phyloP scores from a whole-genome alignment of 83 land plant genomes.

The Picea mariana region DNA sequence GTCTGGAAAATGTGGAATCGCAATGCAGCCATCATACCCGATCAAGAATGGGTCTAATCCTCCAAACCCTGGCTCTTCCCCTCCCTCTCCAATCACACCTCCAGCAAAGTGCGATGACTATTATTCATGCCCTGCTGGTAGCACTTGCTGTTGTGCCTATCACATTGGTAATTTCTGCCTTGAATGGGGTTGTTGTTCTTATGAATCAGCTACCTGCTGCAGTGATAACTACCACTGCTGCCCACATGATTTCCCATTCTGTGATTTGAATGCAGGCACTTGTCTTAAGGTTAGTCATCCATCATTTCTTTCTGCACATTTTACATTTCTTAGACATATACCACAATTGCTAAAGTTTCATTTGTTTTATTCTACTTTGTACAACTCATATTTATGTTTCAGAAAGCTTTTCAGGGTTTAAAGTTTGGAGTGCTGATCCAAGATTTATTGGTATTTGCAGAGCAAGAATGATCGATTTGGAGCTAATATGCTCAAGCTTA shows the following conservation, averaged over 20 bases:
- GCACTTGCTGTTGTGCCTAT: conserved; percentile 75
- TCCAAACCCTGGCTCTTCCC: conserved; percentile 23
- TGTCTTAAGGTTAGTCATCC: conserved; percentile 37
- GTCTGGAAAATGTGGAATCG: conserved; percentile 40
- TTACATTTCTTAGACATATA: too few relatives aligned
- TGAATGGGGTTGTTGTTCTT: conserved; percentile 82
- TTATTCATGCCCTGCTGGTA: conserved; percentile 50
- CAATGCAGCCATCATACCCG: conserved; percentile 40
- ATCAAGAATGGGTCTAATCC: conserved; percentile 38
- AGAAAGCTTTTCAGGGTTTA: too few relatives aligned
- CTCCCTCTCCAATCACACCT: conserved; percentile 24
- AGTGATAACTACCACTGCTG: conserved; percentile 76
- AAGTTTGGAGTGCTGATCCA: too few relatives aligned
- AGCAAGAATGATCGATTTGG: too few relatives aligned
- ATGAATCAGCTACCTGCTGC: conserved; percentile 72
- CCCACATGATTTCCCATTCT: conserved; percentile 70
- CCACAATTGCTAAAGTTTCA: too few relatives aligned
- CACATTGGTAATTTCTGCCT: conserved; percentile 45
- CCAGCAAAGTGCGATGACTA: conserved; percentile 44
- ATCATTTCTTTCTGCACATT: too few relatives aligned
- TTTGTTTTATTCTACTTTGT: too few relatives aligned
- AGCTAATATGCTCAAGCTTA: too few relatives aligned
- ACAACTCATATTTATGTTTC: too few relatives aligned
- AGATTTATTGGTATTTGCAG: too few relatives aligned
- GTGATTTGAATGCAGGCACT: conserved; percentile 37